Base-by-base conservation (phyloP, 768 basidiomycete species). In the Boletus reticuloceps region DNA sequence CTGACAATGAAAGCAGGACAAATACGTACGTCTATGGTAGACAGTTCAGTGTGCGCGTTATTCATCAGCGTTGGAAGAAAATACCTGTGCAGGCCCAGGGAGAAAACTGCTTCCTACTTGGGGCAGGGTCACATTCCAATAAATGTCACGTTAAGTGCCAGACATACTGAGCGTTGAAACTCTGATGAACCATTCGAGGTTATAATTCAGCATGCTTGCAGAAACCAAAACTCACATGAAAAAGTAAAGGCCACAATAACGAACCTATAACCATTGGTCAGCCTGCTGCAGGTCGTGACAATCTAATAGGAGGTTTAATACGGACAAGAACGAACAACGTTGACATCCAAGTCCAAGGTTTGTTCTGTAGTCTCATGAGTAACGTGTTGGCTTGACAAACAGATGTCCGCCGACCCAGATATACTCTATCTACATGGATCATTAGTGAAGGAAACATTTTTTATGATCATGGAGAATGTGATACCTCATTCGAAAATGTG, bases 401-500 rank as follows among this genome's bases (percentile, higher is more conserved):
- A 13, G 3, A 8, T 29, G 6, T 19, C 4, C 11, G 4, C 59
- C 12, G 3, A 61, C 61, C 61, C 55, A 62, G 3, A 62, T 44
- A 16, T 56, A 51, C 44, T 60, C 45, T n/a, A 56, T 51, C 60
- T 58, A 6, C 13, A 19, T 3, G 34, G 8, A 11, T 19, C 13
- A 17, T 34, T 13, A 47, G 20, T 14, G 6, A 55, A 22, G 4
- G n/a, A 34, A 29, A 7, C 7, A 0, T 22, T 1, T 13, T 22
- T 2, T 38, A 25, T 36, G 34, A 36, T 36, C 12, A 36, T 36
- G 34, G 34, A 36, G 34, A 12, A 36, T 36, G 34, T 36, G 34
- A 14, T 59, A 59, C 59, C 50, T 61, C 53, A 6, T 41, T 17
- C 10, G 58, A 31, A 8, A 61, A 47, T 22, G 53, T 55, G 4